These are phyloP conservation scores for Phialophora verrucosa DNA, from an alignment of 2,329 filamentous ascomycete genomes.

Conservation along the genomic window DNA sequence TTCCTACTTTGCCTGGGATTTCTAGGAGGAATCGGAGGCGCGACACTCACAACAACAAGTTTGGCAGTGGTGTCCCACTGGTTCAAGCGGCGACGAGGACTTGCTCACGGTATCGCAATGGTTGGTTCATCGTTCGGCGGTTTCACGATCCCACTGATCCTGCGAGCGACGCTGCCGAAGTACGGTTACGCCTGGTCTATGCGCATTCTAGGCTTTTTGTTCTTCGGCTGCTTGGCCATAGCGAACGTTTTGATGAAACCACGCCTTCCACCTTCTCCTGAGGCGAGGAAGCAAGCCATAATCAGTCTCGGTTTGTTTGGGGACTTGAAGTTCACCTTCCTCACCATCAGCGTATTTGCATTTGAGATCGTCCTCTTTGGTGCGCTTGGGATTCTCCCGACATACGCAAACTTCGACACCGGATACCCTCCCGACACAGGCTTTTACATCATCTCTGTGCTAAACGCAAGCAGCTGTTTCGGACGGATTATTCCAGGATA, in stretches of 20 bases:
- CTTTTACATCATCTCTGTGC: constrained; percentile 53
- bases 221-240: constrained; percentile 44
- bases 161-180: constrained; percentile 42
- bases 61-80: constrained; percentile 50
- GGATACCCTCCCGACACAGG: constrained; percentile 45
- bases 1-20: constrained; percentile 51
- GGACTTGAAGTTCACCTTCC: constrained; percentile 50
- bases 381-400: constrained; percentile 55
- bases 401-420: constrained; percentile 50
- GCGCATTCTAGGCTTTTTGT: constrained; percentile 47
- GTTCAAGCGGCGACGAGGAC: constrained; percentile 47
- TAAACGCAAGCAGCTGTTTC: constrained; percentile 52
- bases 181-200: constrained; percentile 49
- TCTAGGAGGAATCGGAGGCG: constrained; percentile 46
- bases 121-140: constrained; percentile 48
- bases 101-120: constrained; percentile 51
- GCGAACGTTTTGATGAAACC: constrained; percentile 46
- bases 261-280: constrained; percentile 42
- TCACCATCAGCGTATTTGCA: constrained; percentile 52
- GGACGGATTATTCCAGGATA: constrained; percentile 55
- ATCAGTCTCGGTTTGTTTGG: constrained; percentile 52
- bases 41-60: constrained; percentile 47
- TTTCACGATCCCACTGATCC: constrained; percentile 46
- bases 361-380: constrained; percentile 59
- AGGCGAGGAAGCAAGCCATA: constrained; percentile 39